Evolutionary conservation across 495 filamentous ascomycete species (phyloP), one percentile per base, ranked within the genome.

Genomic region (Neurospora sp.): DNA sequence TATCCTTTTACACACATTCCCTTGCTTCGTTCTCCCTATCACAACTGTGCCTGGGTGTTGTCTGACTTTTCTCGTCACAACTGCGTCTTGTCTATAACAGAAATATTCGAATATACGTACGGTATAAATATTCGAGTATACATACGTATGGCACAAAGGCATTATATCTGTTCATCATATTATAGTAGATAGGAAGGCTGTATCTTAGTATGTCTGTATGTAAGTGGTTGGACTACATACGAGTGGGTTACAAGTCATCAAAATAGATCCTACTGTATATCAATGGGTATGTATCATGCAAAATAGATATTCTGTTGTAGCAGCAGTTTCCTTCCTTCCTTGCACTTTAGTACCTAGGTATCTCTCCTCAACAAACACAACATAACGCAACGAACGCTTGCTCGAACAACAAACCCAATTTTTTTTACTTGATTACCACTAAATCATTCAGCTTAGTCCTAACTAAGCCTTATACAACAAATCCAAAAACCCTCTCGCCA

Each of bases 401-500:
- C 53, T 17, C 12, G 14, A 42, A 31, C 53, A 1, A 53, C 20
- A n/a, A 20, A 45, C 45, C 31, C 31, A 35, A 35, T 35, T 35
- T 35, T 35, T 35, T 35, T 35, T 35, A 35, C 31, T 35, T 35
- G 31, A 35, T 35, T 35, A 35, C 31, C 31, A 35, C 31, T 35
- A 35, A 4, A 4, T 35, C 31, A 35, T 35, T 35, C 31, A 35
- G 31, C 31, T 35, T 35, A 35, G 31, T 35, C 31, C 31, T 35
- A 35, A 35, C 31, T 31, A 97, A 53, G 93, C 93, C 85, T 98
- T 98, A 79, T 98, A 99, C 81, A 98, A 81, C 70, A 94, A 92
- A 86, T 99, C 94, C 77, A 99, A 86, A 83, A 98, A 99, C 37
- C 94, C 96, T 72, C 86, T 91, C 22, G 94, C 94, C 79, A 99